Evolutionary conservation across 306 rosid genomes (phyloP), one percentile per base, ranked within the genome.

Genomic region (Prunus mume): DNA sequence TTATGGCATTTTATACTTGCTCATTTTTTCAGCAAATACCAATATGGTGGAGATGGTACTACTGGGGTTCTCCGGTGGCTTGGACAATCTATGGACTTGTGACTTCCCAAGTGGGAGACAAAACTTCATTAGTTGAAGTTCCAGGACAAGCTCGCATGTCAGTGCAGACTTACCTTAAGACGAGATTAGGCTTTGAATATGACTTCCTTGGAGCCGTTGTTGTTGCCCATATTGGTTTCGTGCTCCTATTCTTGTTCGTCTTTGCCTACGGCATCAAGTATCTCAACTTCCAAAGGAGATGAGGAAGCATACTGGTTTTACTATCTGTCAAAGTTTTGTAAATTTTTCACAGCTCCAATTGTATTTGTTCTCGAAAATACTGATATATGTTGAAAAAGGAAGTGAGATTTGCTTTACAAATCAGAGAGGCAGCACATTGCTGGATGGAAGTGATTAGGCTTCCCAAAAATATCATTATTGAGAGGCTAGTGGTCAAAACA

Each of bases 41-140:
- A 50, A 83, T 85, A 85, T 83, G 93, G 90, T 86, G 88, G 93
- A 81, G 87, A 63, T 88, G 92, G 90, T 88, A 64, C 69, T 82
- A 86, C 75, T 88, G 90, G 92, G 86, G 32, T 1, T 73, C 76
- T 45, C 93, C 90, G 6, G 76, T 89, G 30, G 83, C 93, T 5
- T 89, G 89, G 90, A 85, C 88, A 61, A 2, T 83, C 68, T 80
- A 86, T 77, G 90, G 93, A 71, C 75, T 87, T 2, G 24, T 89
- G 69, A 79, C 89, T 28, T 89, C 90, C n/a, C 93, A 86, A 73
- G 28, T 89, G 32, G 93, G 90, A 19, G 82, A 89, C 76, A 85
- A 30, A 8, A 77, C 64, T 17, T 19, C 69, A 41, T 45, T 2
- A 14, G 38, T 87, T 24, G 79, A 71, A 67, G 81, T 87, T 25